These are phyloP conservation scores for Monilinia polystroma DNA, from an alignment of 2,329 filamentous ascomycete genomes.

Conservation along the genomic window DNA sequence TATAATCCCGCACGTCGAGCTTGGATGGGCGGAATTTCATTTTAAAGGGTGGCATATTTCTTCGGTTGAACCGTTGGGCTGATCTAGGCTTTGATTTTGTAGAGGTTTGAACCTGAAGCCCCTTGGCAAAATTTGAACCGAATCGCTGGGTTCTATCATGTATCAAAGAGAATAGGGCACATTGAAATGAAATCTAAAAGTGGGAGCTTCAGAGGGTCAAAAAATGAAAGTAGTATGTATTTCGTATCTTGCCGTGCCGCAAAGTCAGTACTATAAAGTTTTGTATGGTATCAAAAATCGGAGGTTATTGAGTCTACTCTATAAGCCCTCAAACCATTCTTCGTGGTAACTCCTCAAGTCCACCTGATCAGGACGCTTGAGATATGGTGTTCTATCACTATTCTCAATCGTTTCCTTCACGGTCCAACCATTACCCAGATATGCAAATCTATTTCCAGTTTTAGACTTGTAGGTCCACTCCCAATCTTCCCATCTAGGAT, in stretches of 20 bases:
- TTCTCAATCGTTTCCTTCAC: slow-evolving; percentile 52
- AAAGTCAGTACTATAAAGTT: neutral
- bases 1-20: neutral
- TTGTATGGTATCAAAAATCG: neutral
- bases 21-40: no score
- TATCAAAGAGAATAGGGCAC: neutral
- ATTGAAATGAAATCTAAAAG: neutral
- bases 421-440: slow-evolving; percentile 68
- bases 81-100: neutral
- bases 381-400: slow-evolving; percentile 63
- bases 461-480: slow-evolving; percentile 50
- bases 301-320: slow-evolving; percentile 5
- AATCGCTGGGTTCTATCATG: neutral
- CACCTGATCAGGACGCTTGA: slow-evolving; percentile 54
- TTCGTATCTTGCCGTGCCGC: neutral
- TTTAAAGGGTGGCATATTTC: no score
- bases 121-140: neutral
- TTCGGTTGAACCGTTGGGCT: neutral
- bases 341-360: slow-evolving; percentile 65
- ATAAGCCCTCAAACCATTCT: slow-evolving; percentile 57
- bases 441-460: slow-evolving; percentile 49
- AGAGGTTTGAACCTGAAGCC: neutral
- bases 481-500: slow-evolving; percentile 59
- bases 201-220: no score
- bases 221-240: neutral